These are phyloP conservation scores for Acmispon strigosus DNA, from an alignment of 306 rosid genomes.

Conservation along the genomic window DNA sequence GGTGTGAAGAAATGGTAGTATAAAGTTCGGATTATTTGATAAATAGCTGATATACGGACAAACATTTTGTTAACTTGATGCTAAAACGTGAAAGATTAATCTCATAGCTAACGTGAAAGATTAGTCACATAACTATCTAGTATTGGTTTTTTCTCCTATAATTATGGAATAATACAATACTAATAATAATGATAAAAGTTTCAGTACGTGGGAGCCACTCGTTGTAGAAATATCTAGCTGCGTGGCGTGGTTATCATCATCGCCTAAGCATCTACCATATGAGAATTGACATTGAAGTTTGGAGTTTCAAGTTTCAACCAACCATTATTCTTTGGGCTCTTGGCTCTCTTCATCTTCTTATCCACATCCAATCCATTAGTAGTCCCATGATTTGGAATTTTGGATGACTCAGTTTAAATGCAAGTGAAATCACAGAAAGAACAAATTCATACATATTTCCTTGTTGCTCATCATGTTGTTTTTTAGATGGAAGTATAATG, in stretches of 20 bases:
- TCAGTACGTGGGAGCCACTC: conserved; percentile 3
- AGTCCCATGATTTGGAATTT: not conserved
- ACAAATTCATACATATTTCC: no score
- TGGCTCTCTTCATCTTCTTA: conserved; percentile 25
- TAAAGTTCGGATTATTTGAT: not conserved
- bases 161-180: not conserved
- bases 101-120: no score
- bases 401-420: not conserved
- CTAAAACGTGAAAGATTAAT: no score
- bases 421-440: no score
- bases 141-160: no score
- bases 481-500: no score
- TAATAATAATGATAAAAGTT: not conserved
- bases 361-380: conserved; percentile 3
- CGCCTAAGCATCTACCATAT: not conserved
- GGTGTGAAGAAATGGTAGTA: not conserved
- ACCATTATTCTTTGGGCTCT: not conserved
- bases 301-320: conserved; percentile 14
- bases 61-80: no score
- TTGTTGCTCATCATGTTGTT: no score
- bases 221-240: conserved; percentile 19
- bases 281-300: conserved; percentile 18
- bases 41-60: no score
- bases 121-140: no score
- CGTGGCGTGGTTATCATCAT: not conserved